Conservation (phyloP, 202 grass and related monocot genomes). For the Panicum hallii region DNA sequence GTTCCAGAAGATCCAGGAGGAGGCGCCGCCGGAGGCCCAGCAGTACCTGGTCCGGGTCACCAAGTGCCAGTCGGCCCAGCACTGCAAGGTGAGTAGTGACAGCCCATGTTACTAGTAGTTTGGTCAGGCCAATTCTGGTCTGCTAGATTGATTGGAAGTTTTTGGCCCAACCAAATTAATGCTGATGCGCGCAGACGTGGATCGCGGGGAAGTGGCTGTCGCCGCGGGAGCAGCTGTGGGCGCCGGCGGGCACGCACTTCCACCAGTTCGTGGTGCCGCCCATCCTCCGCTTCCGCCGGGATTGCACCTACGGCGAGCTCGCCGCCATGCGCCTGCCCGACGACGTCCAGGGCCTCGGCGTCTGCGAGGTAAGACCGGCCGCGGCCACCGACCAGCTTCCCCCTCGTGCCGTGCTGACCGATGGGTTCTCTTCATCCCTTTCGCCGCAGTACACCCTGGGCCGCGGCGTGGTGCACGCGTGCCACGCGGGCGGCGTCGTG, state of each 20-base stretch:
- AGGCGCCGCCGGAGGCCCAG: slow-evolving; percentile 51
- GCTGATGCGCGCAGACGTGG: slow-evolving; percentile 55
- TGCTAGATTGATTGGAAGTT: too few relatives aligned
- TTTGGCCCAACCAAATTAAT: too few relatives aligned
- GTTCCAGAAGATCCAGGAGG: slow-evolving; percentile 69
- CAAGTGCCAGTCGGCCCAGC: slow-evolving; percentile 57
- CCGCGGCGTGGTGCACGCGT: slow-evolving; percentile 70
- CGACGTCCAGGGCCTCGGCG: slow-evolving; percentile 61
- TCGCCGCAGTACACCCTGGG: slow-evolving; percentile 62
- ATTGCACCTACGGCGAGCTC: slow-evolving; percentile 77
- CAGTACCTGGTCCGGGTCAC: slow-evolving; percentile 68
- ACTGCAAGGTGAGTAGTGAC: slow-evolving; percentile 51
- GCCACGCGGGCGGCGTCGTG: slow-evolving; percentile 73
- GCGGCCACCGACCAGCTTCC: too few relatives aligned
- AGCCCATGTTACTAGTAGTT: background rate
- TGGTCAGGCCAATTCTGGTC: too few relatives aligned
- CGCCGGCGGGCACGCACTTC: slow-evolving; percentile 79
- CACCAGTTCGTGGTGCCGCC: slow-evolving; percentile 88
- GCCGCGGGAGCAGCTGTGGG: slow-evolving; percentile 56
- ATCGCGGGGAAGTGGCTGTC: slow-evolving; percentile 82
- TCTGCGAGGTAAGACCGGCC: slow-evolving; percentile 52
- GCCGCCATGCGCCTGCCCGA: slow-evolving; percentile 75
- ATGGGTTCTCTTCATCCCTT: background rate
- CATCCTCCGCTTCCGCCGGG: slow-evolving; percentile 62
- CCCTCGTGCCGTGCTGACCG: too few relatives aligned